These are phyloP conservation scores for Neofusicoccum kwambonambiense DNA, from an alignment of 2,329 filamentous ascomycete genomes.

Conservation along the genomic window DNA sequence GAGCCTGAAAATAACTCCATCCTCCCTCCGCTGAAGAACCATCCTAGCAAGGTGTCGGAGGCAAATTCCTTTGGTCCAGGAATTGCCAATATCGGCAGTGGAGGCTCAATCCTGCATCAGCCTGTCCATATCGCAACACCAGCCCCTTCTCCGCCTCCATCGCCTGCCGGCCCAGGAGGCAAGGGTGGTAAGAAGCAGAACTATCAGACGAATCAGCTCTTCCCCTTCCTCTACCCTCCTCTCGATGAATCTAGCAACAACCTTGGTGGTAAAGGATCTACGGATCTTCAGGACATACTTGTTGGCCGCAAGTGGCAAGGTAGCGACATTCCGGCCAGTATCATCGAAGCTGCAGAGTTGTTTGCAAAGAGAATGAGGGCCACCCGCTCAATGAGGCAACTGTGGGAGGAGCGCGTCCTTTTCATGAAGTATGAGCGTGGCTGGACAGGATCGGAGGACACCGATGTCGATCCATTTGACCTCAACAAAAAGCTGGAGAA, in stretches of 20 bases:
- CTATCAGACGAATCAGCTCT: constrained; percentile 98
- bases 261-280: constrained; percentile 82
- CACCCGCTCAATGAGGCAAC: constrained; percentile 83
- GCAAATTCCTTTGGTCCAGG: constrained; percentile 52
- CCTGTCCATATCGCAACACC: constrained; percentile 98
- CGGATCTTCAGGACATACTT: constrained; percentile 73
- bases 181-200: constrained; percentile 99
- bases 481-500: constrained; percentile 20
- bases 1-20: constrained; percentile 91
- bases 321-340: constrained; percentile 90
- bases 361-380: constrained; percentile 89
- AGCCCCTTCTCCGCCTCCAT: constrained; percentile 91
- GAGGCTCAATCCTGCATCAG: constrained; percentile 81
- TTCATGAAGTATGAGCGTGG: constrained; percentile 92
- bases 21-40: constrained; percentile 77
- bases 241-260: constrained; percentile 85
- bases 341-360: constrained; percentile 88
- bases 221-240: constrained; percentile 95
- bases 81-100: constrained; percentile 47
- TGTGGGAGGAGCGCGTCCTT: constrained; percentile 90
- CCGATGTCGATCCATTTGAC: constrained; percentile 45
- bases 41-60: constrained; percentile 57
- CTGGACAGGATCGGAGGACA: constrained; percentile 62
- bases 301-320: constrained; percentile 88
- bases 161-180: constrained; percentile 75